These are phyloP conservation scores for Talaromyces sp. DNA, from an alignment of 2,329 filamentous ascomycete species.

Conservation along the genomic window DNA sequence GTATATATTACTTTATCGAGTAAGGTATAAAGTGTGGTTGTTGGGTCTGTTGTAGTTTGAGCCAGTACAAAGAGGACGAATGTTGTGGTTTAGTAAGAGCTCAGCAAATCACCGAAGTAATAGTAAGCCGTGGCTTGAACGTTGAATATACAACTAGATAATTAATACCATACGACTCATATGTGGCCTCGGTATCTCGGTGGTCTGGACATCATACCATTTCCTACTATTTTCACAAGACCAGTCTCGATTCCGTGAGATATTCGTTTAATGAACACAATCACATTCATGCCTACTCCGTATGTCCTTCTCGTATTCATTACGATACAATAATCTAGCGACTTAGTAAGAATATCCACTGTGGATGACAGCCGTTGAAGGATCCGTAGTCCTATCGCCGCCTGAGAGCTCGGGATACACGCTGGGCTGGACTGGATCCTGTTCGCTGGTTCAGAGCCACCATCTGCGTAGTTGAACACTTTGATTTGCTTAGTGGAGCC, in stretches of 20 bases:
- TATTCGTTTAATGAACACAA: neutral
- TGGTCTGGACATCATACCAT: neutral
- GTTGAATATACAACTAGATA: neutral
- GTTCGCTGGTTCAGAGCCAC: neutral
- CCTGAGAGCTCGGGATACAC: neutral
- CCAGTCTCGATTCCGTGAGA: neutral
- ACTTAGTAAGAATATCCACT: neutral
- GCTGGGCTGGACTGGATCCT: neutral
- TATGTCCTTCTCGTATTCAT: neutral
- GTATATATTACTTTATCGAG: slow-evolving; percentile 4
- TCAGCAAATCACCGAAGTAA: too few relatives aligned
- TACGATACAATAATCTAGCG: neutral
- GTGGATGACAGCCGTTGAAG: neutral
- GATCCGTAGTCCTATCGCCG: neutral
- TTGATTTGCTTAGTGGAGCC: neutral
- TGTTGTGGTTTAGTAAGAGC: neutral
- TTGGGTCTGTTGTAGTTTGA: neutral
- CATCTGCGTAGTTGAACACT: neutral
- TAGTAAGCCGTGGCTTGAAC: neutral
- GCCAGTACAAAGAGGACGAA: neutral
- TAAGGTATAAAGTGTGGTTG: neutral
- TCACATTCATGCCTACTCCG: neutral
- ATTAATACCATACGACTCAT: neutral
- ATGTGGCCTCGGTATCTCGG: neutral
- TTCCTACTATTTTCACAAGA: neutral